Base-by-base conservation (phyloP, 805 yeast genomes). In the Ogataea methanolica region DNA sequence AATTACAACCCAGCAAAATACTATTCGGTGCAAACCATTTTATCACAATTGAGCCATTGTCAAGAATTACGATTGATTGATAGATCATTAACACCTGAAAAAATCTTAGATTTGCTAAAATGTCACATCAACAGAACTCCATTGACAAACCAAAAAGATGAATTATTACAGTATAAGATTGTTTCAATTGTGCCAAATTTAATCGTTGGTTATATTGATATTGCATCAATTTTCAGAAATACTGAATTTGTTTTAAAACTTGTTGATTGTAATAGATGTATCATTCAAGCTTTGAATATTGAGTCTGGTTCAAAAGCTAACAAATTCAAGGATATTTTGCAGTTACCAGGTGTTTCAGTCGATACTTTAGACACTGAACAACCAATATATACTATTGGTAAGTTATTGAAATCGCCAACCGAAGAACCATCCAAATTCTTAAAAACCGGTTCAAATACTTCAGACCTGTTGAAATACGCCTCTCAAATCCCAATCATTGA, bases 191-290 rank as follows among this genome's bases (percentile, higher is more conserved):
- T 86, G 33, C 89, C 91, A 33, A 73, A 74, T 16, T 70, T 92
- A 54, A 68, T 92, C 35, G 68, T 73, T 33, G 95, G 91, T 0
- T 74, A 89, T 56, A 71, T 90, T 49, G 96, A 88, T 55, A 84
- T 94, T 58, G 87, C 96, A 12, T 73, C 88, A 16, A 79, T 78
- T 35, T 91, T 92, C 70, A 84, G 92, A 71, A 78, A 80, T 50
- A 72, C 80, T 21, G 92, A 84, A 19, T 71, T 88, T 45, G 74
- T 88, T 33, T 55, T 73, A 35, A 72, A 76, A 35, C 76, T 88
- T 14, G 66, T 80, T 41, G 89, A 84, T 46, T 73, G 92, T 43
- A 79, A 84, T 58, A 83, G 86, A 62, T 76, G 82, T 42, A 66
- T 92, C 35, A 71, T 83, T 33, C 96, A 88, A 68, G 97, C 95